phyloP scores from a whole-genome alignment of 2,329 filamentous ascomycete genomes.

The Aspergillus japonicus region DNA sequence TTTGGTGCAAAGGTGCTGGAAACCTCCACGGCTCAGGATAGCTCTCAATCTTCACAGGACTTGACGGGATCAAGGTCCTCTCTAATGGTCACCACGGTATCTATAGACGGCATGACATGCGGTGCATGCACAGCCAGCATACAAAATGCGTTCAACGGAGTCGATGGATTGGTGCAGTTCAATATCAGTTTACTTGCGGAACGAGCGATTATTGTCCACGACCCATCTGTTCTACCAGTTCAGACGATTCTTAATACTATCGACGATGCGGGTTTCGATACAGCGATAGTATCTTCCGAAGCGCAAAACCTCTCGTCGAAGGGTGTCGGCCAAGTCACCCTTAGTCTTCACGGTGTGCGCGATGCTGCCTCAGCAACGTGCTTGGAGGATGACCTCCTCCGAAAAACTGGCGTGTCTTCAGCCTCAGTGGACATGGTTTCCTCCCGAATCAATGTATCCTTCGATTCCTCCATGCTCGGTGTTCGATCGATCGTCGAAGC shows the following conservation, averaged over 20 bases:
- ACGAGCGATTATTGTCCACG: slow-evolving; percentile 82
- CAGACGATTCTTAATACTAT: slow-evolving; percentile 79
- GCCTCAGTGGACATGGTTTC: slow-evolving; percentile 72
- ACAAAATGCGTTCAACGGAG: slow-evolving; percentile 73
- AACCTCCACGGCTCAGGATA: slow-evolving; percentile 51
- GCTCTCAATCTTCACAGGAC: slow-evolving; percentile 36
- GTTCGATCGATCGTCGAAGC: slow-evolving; percentile 78
- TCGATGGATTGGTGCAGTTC: slow-evolving; percentile 80
- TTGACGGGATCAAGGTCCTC: slow-evolving; percentile 35
- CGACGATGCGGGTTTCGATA: slow-evolving; percentile 87
- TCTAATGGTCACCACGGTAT: slow-evolving; percentile 72
- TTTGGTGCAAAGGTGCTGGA: slow-evolving; percentile 80
- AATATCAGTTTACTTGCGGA: slow-evolving; percentile 94
- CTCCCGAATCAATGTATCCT: slow-evolving; percentile 70
- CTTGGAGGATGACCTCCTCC: slow-evolving; percentile 67
- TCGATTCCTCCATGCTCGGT: slow-evolving; percentile 70
- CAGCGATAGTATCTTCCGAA: slow-evolving; percentile 74
- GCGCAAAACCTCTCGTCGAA: slow-evolving; percentile 57
- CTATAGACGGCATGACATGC: slow-evolving; percentile 96
- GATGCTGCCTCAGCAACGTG: slow-evolving; percentile 69
- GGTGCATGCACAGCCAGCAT: slow-evolving; percentile 93
- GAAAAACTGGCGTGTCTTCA: slow-evolving; percentile 69
- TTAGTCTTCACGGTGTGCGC: slow-evolving; percentile 79
- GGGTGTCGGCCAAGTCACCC: slow-evolving; percentile 64
- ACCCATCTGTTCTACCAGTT: slow-evolving; percentile 66